These are phyloP conservation scores for Fusarium sp. DNA, from an alignment of 2,329 filamentous ascomycete species.

Conservation along the genomic window DNA sequence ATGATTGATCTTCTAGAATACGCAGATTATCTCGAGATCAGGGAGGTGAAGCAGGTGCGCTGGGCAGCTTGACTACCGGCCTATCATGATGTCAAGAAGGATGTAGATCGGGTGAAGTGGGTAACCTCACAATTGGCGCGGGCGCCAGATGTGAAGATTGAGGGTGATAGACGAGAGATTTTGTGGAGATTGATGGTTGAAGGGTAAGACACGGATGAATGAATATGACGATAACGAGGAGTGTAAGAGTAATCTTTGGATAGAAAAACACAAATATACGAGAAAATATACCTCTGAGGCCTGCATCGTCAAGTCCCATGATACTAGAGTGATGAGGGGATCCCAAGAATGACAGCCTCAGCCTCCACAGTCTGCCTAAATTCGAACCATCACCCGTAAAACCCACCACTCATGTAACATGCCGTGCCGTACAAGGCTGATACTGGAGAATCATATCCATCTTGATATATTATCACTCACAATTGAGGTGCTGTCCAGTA, in stretches of 20 bases:
- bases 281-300: neutral
- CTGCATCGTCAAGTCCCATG: conserved; percentile 8
- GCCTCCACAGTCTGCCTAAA: conserved; percentile 37
- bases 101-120: neutral
- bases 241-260: neutral
- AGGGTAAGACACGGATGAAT: neutral
- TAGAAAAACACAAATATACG: conserved; percentile 10
- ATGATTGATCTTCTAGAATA: conserved; percentile 34
- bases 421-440: conserved; percentile 34
- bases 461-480: neutral
- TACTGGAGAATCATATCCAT: neutral
- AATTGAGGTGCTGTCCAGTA: neutral
- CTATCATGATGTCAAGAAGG: neutral
- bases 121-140: neutral
- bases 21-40: conserved; percentile 38
- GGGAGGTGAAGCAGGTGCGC: conserved; percentile 36
- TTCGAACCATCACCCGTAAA: conserved; percentile 18
- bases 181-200: neutral
- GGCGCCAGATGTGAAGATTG: neutral
- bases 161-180: neutral
- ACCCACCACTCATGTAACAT: conserved; percentile 9
- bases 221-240: neutral
- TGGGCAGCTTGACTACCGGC: conserved; percentile 20
- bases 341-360: conserved; percentile 23
- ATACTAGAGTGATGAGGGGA: conserved; percentile 17